Conservation (phyloP, 345 rosid species). For the Rhodamnia rubescens region DNA sequence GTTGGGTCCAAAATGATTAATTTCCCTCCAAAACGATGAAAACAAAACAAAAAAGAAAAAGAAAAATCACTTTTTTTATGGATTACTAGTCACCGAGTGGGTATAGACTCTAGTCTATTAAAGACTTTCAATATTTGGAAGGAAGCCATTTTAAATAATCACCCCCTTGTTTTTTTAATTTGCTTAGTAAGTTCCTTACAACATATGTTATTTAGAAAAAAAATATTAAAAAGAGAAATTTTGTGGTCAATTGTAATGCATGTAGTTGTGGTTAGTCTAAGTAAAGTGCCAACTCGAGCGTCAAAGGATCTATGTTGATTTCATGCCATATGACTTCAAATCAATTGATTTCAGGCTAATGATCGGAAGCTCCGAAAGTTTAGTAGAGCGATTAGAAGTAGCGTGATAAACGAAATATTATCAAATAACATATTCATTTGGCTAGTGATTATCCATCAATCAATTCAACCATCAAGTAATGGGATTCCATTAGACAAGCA, state of each 20-base stretch:
- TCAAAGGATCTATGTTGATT: background rate
- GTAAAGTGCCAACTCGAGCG: background rate
- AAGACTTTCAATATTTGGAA: background rate
- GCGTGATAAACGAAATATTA: background rate
- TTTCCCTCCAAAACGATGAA: background rate
- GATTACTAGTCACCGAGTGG: background rate
- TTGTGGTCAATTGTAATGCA: background rate
- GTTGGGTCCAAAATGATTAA: background rate
- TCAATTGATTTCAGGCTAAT: background rate
- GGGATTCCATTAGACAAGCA: background rate
- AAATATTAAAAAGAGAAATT: background rate
- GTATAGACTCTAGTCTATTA: background rate
- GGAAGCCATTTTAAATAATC: background rate
- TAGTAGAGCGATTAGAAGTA: rapidly evolving
- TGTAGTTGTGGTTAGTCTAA: background rate
- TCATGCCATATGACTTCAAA: background rate
- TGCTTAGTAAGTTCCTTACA: background rate
- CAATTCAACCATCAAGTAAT: background rate
- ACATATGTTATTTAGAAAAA: background rate
- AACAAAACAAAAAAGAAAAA: background rate
- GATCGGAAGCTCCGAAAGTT: background rate
- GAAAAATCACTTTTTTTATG: background rate
- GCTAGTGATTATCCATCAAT: background rate
- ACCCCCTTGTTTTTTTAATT: background rate
- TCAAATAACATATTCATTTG: background rate